A percentile compares a stretch with the other conserved stretches of the same genome.
phyloP scores from a whole-genome alignment of 768 basidiomycete genomes.

The Clavaria fumosa region DNA sequence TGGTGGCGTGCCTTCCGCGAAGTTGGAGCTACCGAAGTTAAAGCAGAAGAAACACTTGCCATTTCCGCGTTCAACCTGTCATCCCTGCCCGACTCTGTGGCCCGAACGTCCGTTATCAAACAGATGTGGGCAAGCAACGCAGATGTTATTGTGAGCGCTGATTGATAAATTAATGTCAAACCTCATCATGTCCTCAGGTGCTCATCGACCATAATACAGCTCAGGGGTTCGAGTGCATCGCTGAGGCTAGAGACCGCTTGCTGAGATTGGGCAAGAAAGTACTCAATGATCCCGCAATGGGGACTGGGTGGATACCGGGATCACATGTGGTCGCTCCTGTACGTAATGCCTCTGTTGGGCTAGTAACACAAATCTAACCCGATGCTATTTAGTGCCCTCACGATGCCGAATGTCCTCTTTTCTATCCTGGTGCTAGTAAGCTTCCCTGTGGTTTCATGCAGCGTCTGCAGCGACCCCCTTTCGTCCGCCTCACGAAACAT shows the following conservation, averaged over 20 bases:
- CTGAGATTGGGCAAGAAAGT: slow-evolving; percentile 49
- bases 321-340: slow-evolving; percentile 85
- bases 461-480: slow-evolving; percentile 71
- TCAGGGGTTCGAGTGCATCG: slow-evolving; percentile 61
- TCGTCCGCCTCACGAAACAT: slow-evolving; percentile 81
- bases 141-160: slow-evolving; percentile 46
- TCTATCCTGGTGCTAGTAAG: slow-evolving; percentile 33
- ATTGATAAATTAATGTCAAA: slow-evolving; percentile 4
- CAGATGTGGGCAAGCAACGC: slow-evolving; percentile 92
- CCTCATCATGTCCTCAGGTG: slow-evolving; percentile 30
- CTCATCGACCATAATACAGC: slow-evolving; percentile 74
- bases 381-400: slow-evolving; percentile 61
- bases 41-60: slow-evolving; percentile 44
- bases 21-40: slow-evolving; percentile 23
- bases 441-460: slow-evolving; percentile 76
- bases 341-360: slow-evolving; percentile 17
- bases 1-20: slow-evolving; percentile 47
- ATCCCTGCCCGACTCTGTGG: slow-evolving; percentile 43
- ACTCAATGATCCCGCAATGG: slow-evolving; percentile 28
- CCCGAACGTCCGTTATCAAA: slow-evolving; percentile 52
- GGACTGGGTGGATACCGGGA: slow-evolving; percentile 29
- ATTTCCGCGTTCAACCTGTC: slow-evolving; percentile 79
- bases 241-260: slow-evolving; percentile 64
- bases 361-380: slow-evolving; percentile 2
- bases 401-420: slow-evolving; percentile 70